Evolutionary conservation across 192 early-diverging fungal genomes (phyloP), one percentile per base, ranked within the genome.

Genomic region (Mortierella antarctica): DNA sequence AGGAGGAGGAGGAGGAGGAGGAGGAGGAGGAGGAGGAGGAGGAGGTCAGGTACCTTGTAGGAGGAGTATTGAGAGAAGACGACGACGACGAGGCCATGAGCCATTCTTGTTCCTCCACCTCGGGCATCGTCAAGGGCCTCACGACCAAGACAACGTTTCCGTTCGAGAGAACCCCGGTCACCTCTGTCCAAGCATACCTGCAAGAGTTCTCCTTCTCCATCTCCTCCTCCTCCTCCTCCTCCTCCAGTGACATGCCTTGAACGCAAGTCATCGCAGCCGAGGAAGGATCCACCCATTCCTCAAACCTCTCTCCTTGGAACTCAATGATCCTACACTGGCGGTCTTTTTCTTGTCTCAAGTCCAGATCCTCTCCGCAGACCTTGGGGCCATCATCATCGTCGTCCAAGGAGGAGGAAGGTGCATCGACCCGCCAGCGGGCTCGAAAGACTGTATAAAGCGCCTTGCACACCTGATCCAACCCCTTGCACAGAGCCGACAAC

Each of bases 301-400:
- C 77, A 67, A 63, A 80, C 5, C 57, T 14, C 20, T 68, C 77
- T 12, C 77, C 77, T 57, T 80, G 69, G 55, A 80, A 80, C 54
- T 80, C 77, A 23, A 80, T 80, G 12, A 8, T 58, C 5, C 46
- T 57, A 39, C 40, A 41, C 40, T 20, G 7, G 10, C 31, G 2
- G 7, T 58, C 55, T 1, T 31, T 1, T 31, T 31, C 31, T 31
- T 31, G 31, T 31, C 31, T 31, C 31, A 31, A 31, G 31, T 31
- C 3, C 31, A 31, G 31, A 31, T 31, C 31, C 1, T 31, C 31
- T 31, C 31, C 31, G 31, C 31, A 31, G 3, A 31, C 31, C 31
- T 31, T 31, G 31, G 31, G 3, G 31, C 3, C 31, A 31, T 31
- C 31, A 31, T 2, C 31, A 31, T 31, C 31, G 31, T 31, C 31